Conservation (phyloP, 2,329 filamentous ascomycete species). For the Phyllosticta paracitricarpa region DNA sequence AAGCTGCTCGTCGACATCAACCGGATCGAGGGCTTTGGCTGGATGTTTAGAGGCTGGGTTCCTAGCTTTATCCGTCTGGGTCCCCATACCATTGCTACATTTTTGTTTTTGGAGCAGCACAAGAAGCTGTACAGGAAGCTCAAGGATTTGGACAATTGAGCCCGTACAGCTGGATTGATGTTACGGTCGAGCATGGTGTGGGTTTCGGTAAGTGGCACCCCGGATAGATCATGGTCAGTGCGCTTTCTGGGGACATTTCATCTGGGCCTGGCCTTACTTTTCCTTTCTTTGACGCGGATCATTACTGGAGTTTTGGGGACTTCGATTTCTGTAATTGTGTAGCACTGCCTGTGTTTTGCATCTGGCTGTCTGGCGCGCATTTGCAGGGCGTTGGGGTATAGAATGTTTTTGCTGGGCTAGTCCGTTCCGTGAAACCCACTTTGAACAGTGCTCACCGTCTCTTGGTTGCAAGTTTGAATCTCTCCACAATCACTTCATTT, state of each 20-base stretch:
- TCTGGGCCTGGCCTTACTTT: background rate
- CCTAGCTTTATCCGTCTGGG: constrained; percentile 62
- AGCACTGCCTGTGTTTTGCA: background rate
- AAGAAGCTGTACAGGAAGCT: constrained; percentile 55
- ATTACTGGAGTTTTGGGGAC: background rate
- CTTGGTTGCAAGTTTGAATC: background rate
- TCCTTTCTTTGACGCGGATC: background rate
- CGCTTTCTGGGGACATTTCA: background rate
- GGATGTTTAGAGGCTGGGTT: constrained; percentile 88
- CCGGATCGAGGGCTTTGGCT: constrained; percentile 59
- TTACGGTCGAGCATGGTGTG: background rate
- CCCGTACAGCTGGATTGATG: background rate
- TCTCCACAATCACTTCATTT: background rate
- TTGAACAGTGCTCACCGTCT: background rate
- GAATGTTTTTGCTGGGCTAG: background rate
- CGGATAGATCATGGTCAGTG: background rate
- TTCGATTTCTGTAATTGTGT: background rate
- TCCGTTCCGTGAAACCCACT: background rate
- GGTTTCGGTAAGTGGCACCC: background rate
- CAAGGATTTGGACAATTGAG: constrained; percentile 1
- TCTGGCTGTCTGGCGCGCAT: background rate
- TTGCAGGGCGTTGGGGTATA: constrained; percentile 9
- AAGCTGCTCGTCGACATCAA: constrained; percentile 58
- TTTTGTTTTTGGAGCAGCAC: constrained; percentile 78
- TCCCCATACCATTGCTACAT: constrained; percentile 76